phyloP scores from a whole-genome alignment of 2,329 filamentous ascomycete species.

The Penicillium sp. region DNA sequence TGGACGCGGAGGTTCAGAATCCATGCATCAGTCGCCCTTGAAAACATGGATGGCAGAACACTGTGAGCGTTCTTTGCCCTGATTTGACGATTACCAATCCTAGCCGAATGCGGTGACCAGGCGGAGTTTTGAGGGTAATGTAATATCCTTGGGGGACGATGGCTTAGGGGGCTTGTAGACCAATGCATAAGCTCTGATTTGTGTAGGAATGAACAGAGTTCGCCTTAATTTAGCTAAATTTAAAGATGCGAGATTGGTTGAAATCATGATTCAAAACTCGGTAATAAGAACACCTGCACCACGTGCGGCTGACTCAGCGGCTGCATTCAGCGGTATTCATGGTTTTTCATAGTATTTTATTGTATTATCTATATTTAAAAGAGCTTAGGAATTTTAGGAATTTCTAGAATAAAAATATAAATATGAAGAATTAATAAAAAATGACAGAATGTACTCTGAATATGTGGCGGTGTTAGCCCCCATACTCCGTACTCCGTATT shows the following conservation, averaged over 20 bases:
- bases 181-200: not conserved
- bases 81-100: not conserved
- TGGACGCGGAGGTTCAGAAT: conserved; percentile 1
- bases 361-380: not conserved
- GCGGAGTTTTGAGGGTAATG: not conserved
- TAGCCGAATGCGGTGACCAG: conserved; percentile 11
- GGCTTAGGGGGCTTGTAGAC: not conserved
- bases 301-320: conserved; percentile 2
- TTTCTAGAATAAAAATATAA: no score
- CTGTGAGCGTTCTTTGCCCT: not conserved
- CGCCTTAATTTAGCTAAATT: not conserved
- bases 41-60: conserved; percentile 14
- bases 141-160: not conserved
- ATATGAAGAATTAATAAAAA: no score
- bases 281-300: not conserved
- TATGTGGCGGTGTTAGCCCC: not conserved
- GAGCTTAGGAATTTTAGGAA: not conserved
- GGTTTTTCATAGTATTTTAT: not conserved
- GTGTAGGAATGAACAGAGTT: not conserved
- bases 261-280: not conserved
- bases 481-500: not conserved
- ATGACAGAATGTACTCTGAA: no score
- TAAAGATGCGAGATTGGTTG: not conserved
- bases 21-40: conserved; percentile 9
- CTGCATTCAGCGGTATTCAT: not conserved